These are phyloP conservation scores for Phaeotremella skinneri DNA, from an alignment of 768 basidiomycete genomes.

Conservation along the genomic window DNA sequence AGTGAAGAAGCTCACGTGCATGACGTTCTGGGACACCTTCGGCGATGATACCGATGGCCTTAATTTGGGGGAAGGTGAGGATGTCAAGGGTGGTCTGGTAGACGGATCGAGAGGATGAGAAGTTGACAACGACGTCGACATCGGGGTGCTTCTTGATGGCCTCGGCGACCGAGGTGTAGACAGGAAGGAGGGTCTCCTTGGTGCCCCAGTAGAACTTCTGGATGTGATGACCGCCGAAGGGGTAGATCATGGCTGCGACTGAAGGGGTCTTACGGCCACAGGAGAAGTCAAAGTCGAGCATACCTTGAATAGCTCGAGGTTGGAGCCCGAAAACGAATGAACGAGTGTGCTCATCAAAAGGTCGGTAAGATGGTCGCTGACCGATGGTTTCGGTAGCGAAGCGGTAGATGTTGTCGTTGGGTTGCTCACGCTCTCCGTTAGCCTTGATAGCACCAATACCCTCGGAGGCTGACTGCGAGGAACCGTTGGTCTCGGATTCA, in stretches of 20 bases:
- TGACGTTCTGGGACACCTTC: constrained; percentile 99
- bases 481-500: constrained; percentile 35
- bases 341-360: constrained; percentile 90
- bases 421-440: constrained; percentile 75
- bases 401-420: constrained; percentile 83
- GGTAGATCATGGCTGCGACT: constrained; percentile 99
- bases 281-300: constrained; percentile 98
- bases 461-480: constrained; percentile 23
- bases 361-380: constrained; percentile 75
- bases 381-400: constrained; percentile 61
- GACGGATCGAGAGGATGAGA: constrained; percentile 88
- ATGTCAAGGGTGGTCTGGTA: constrained; percentile 93
- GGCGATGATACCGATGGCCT: constrained; percentile 85
- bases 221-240: constrained; percentile 99
- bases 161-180: constrained; percentile 88
- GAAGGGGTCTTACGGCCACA: constrained; percentile 87
- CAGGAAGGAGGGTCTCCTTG: constrained; percentile 95
- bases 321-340: constrained; percentile 98
- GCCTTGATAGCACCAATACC: constrained; percentile 69
- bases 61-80: constrained; percentile 67
- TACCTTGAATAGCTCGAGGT: constrained; percentile 97
- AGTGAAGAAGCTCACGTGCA: constrained; percentile 89
- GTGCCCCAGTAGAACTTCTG: constrained; percentile 99
- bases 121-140: constrained; percentile 97
- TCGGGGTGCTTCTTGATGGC: constrained; percentile 93